Evolutionary conservation across 1,284 basidiomycete genomes (phyloP).

Genomic region (Lentinus polychrous): DNA sequence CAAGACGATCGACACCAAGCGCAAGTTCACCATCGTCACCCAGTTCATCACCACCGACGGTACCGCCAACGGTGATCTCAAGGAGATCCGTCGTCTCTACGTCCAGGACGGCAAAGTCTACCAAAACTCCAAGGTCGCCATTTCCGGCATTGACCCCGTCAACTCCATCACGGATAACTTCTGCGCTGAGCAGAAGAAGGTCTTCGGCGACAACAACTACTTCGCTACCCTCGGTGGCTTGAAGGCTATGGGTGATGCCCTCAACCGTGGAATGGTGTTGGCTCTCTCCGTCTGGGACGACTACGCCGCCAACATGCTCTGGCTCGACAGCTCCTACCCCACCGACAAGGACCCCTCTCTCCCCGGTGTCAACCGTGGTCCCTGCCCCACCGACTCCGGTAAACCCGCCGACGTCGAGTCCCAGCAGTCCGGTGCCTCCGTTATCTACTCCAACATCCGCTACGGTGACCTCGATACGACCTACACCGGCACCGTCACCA

Average conservation of each 20-base stretch:
- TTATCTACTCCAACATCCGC: slow-evolving; percentile 53
- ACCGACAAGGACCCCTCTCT: slow-evolving; percentile 29
- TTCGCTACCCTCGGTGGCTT: slow-evolving; percentile 31
- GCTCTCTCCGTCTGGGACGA: slow-evolving; percentile 53
- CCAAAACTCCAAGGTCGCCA: slow-evolving; percentile 40
- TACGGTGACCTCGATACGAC: slow-evolving; percentile 48
- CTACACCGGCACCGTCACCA: slow-evolving; percentile 17
- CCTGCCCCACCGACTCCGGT: slow-evolving; percentile 43
- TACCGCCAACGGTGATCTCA: slow-evolving; percentile 37
- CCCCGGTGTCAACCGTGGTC: slow-evolving; percentile 47
- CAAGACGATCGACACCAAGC: slow-evolving; percentile 38
- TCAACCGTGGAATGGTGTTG: slow-evolving; percentile 45
- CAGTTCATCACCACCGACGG: slow-evolving; percentile 43
- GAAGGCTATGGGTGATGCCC: slow-evolving; percentile 34
- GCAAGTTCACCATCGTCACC: slow-evolving; percentile 39
- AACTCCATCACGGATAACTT: slow-evolving; percentile 33
- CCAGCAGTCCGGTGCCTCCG: slow-evolving; percentile 31
- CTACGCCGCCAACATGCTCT: slow-evolving; percentile 49
- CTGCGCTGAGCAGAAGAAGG: slow-evolving; percentile 33
- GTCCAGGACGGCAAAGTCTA: slow-evolving; percentile 45
- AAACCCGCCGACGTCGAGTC: slow-evolving; percentile 39
- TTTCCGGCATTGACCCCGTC: slow-evolving; percentile 31
- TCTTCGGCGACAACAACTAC: slow-evolving; percentile 29
- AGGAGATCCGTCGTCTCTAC: slow-evolving; percentile 47
- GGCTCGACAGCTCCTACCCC: slow-evolving; percentile 55